Evolutionary conservation across 192 early-diverging fungal species (phyloP).

Genomic region (Geranomyces variabilis): DNA sequence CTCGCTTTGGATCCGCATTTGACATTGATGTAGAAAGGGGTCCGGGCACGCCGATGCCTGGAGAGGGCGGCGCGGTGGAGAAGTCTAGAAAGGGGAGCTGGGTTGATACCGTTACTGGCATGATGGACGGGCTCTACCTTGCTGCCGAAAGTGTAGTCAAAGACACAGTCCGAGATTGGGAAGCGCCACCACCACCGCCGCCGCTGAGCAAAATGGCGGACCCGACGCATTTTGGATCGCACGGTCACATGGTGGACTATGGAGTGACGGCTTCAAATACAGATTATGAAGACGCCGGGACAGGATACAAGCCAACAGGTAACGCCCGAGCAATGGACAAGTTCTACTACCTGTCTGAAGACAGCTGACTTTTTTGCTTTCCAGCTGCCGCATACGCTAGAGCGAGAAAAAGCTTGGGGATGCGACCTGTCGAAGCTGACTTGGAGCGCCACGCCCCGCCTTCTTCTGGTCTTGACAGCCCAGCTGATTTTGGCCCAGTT

Average conservation of each 20-base stretch:
- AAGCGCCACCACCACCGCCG: neutral
- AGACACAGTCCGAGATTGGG: conserved; percentile 13
- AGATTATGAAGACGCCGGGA: too few relatives aligned
- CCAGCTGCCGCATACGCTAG: neutral
- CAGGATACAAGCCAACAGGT: too few relatives aligned
- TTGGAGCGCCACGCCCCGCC: too few relatives aligned
- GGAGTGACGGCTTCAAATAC: neutral
- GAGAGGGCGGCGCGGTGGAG: neutral
- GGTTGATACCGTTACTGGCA: neutral
- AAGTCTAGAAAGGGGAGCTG: conserved; percentile 16
- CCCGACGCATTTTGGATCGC: neutral
- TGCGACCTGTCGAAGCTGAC: too few relatives aligned
- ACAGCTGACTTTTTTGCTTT: neutral
- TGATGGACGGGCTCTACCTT: conserved; percentile 15
- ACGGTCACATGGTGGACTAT: neutral
- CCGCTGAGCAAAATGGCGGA: neutral
- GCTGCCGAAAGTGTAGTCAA: conserved; percentile 15
- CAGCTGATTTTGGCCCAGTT: too few relatives aligned
- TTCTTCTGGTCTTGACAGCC: too few relatives aligned
- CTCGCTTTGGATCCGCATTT: conserved; percentile 11
- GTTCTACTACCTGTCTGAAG: too few relatives aligned
- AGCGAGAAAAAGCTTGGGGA: neutral
- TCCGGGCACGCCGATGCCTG: neutral
- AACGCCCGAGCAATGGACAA: too few relatives aligned
- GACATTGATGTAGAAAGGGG: conserved; percentile 16